These are phyloP conservation scores for Babesia gibsoni DNA, from an alignment of 169 alveolate species.

Conservation along the genomic window DNA sequence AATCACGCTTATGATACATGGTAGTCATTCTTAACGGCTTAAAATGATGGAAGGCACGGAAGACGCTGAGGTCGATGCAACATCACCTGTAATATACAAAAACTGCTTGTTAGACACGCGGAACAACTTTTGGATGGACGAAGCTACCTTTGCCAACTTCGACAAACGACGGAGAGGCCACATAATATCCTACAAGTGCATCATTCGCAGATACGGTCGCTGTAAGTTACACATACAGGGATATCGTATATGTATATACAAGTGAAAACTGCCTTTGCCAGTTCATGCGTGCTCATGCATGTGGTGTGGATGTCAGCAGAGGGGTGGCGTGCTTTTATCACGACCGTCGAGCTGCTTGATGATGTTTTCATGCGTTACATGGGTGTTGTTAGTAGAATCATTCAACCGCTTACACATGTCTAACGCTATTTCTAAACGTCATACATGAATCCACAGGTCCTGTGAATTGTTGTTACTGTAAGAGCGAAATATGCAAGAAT, in stretches of 20 bases:
- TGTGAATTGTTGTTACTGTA: slow-evolving; percentile 56
- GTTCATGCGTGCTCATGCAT: too few species aligned
- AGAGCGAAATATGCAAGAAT: slow-evolving; percentile 38
- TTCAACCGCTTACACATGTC: too few species aligned
- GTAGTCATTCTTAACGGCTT: too few species aligned
- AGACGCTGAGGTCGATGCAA: not conserved
- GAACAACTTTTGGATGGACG: slow-evolving; percentile 9
- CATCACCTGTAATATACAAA: not conserved
- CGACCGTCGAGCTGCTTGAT: too few species aligned
- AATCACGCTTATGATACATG: too few species aligned
- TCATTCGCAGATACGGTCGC: slow-evolving; percentile 10
- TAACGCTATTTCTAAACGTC: too few species aligned
- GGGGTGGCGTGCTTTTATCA: too few species aligned
- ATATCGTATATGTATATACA: too few species aligned
- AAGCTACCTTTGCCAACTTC: not conserved
- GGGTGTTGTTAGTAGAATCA: too few species aligned
- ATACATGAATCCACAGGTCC: slow-evolving; percentile 18
- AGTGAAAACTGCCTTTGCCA: too few species aligned
- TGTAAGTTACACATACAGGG: not conserved
- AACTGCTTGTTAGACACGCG: slow-evolving; percentile 10
- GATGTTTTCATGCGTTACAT: too few species aligned
- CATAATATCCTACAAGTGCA: not conserved
- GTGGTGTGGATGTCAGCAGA: too few species aligned
- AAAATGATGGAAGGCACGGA: not conserved
- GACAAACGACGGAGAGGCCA: not conserved